These are phyloP conservation scores for Triticum timopheevii DNA, from an alignment of 176 grass and related monocot species.

Conservation along the genomic window DNA sequence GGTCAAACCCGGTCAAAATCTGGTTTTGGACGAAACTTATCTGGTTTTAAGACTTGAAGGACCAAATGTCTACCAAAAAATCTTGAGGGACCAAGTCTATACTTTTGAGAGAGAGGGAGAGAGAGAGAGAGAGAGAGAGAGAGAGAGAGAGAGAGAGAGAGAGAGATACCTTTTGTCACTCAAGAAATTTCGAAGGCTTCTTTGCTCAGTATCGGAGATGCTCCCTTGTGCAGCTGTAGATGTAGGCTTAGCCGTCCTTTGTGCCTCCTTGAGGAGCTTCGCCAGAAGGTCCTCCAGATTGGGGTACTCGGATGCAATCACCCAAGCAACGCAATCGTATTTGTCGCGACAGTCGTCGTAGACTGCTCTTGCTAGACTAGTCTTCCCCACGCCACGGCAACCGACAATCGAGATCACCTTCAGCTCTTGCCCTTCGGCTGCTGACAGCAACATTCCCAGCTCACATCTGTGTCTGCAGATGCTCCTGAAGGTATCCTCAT, in stretches of 20 bases:
- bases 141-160: neutral
- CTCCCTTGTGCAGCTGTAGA: neutral
- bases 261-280: neutral
- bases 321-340: neutral
- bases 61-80: too few relatives aligned
- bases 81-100: too few relatives aligned
- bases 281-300: neutral
- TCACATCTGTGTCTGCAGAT: neutral
- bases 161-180: neutral
- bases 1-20: too few relatives aligned
- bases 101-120: too few relatives aligned
- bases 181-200: neutral
- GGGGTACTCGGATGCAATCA: neutral
- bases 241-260: neutral
- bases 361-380: neutral
- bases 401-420: neutral
- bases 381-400: neutral
- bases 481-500: neutral
- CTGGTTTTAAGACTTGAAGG: too few relatives aligned
- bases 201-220: neutral
- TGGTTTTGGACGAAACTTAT: too few relatives aligned
- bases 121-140: neutral
- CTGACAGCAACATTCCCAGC: neutral
- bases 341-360: too few relatives aligned
- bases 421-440: neutral